Evolutionary conservation across 441 rosid species (phyloP), one percentile per base, ranked within the genome.

Genomic region (Erysimum cheiri): DNA sequence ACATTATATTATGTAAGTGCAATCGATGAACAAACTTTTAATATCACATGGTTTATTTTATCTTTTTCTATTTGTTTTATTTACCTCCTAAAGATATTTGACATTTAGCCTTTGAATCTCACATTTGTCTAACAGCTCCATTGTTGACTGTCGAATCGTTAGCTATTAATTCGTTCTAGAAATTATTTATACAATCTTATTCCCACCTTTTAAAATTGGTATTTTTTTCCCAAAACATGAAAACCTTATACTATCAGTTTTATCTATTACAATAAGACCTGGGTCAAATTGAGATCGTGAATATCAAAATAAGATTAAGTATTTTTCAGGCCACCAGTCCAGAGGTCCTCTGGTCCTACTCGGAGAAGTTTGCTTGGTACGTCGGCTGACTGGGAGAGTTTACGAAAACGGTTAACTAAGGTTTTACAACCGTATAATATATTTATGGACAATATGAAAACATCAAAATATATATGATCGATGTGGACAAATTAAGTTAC

Each of bases 41-140:
- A 41, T 49, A 69, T 75, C 74, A 69, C 78, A 69, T 75, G 74
- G 74, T 40, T 56, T 36, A 15, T 56, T 75, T 64, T 40, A 75
- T 69, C 66, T 0, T 31, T 63, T 62, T 69, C 61, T 26, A 8
- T 26, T 63, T 75, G 78, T 75, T 63, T 75, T 47, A 6, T 55
- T 47, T 39, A 56, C 48, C 53, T 53, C 26, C 37, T 39, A 19
- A 12, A 19, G 3, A 2, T 29, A 22, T 44, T 69, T 35, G 55
- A 56, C 74, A 46, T 69, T 41, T 69, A 63, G 75, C 46, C 8
- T 63, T 75, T 69, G 60, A 56, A 75, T 69, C 22, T 69, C 2
- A 41, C 33, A 22, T 3, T 73, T 66, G 77, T 69, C 54, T 69
- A 15, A 14, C 19, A 14, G 31, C 47, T 47, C 66, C 33, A 48